Evolutionary conservation across 1,284 basidiomycete species (phyloP).

Genomic region (Flammula alnicola): DNA sequence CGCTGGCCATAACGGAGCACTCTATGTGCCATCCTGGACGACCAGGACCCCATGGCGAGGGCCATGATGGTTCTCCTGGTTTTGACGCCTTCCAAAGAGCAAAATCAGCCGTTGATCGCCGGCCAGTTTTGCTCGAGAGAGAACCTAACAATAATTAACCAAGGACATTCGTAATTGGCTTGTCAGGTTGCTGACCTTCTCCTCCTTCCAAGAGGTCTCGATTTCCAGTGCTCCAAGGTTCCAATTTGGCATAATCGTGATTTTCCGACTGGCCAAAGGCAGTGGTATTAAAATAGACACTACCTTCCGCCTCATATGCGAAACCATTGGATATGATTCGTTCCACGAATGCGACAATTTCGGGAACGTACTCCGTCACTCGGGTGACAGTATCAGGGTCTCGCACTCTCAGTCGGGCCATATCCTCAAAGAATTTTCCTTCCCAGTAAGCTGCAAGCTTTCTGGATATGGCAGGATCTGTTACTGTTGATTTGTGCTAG

Average conservation of each 20-base stretch:
- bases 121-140: constrained; percentile 58
- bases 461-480: constrained; percentile 88
- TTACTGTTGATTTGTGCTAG: constrained; percentile 81
- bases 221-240: constrained; percentile 96
- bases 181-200: constrained; percentile 68
- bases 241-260: constrained; percentile 92
- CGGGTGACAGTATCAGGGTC: constrained; percentile 92
- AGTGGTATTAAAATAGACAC: constrained; percentile 94
- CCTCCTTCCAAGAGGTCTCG: constrained; percentile 90
- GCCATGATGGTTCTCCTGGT: constrained; percentile 98
- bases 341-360: constrained; percentile 91
- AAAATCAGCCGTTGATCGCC: constrained; percentile 83
- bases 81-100: constrained; percentile 99
- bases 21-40: constrained; percentile 99
- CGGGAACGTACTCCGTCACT: constrained; percentile 97
- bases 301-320: constrained; percentile 88
- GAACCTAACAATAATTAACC: constrained; percentile 47
- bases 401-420: constrained; percentile 86
- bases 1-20: constrained; percentile 98
- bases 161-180: constrained; percentile 13
- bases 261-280: constrained; percentile 78
- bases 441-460: constrained; percentile 92
- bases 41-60: constrained; percentile 95
- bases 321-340: constrained; percentile 89
- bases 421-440: constrained; percentile 89